Evolutionary conservation across 2,329 filamentous ascomycete species (phyloP).

Genomic region (Colletotrichum australisinense): DNA sequence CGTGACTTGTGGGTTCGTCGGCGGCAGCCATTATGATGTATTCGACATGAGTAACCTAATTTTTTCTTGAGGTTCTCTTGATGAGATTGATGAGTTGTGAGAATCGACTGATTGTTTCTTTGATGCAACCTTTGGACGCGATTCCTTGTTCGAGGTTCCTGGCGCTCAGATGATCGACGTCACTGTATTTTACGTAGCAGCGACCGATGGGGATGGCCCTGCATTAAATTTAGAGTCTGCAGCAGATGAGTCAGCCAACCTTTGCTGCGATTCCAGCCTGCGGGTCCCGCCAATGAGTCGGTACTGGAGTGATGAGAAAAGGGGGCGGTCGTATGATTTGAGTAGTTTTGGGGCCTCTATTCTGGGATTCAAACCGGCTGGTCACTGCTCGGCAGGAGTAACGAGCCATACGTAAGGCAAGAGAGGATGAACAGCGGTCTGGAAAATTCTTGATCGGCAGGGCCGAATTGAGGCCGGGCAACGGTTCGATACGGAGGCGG

Average conservation of each 20-base stretch:
- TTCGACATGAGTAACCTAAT: background rate
- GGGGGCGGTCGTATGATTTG: constrained; percentile 24
- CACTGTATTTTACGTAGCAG: background rate
- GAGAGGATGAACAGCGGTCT: background rate
- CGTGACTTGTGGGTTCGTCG: constrained; percentile 29
- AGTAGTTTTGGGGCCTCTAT: background rate
- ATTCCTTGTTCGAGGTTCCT: background rate
- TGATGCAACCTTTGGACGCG: background rate
- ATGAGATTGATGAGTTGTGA: no score
- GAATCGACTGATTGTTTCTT: background rate
- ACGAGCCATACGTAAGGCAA: no score
- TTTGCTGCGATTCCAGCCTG: background rate
- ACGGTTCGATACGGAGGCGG: constrained; percentile 2
- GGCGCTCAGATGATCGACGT: constrained; percentile 6
- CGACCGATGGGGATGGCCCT: background rate
- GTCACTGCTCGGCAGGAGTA: background rate
- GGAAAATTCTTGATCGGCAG: background rate
- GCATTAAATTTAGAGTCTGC: background rate
- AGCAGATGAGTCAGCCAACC: constrained; percentile 19
- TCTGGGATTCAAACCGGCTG: background rate
- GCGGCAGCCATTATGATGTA: background rate
- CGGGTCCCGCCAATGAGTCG: constrained; percentile 2
- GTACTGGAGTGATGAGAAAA: background rate
- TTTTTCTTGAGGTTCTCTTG: background rate
- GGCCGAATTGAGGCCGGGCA: background rate